Evolutionary conservation across 371 early-diverging fungal genomes (phyloP), one percentile per base, ranked within the genome.

Genomic region (Sporodiniella umbellata): DNA sequence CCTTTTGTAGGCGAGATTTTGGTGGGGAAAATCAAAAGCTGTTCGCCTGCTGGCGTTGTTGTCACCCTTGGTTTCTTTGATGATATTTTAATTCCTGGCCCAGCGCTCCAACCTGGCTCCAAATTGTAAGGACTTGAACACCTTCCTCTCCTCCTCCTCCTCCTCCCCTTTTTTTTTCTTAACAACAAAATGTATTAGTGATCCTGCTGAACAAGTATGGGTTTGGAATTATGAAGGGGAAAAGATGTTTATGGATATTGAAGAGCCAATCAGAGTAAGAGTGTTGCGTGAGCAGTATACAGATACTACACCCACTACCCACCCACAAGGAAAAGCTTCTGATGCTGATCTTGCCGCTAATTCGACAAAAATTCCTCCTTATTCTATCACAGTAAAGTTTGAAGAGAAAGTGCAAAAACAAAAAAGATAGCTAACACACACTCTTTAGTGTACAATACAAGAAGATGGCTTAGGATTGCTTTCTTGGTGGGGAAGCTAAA

Each of bases 41-140:
- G 84, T 35, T 83, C 82, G 14, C 69, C 73, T 15, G 68, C 78
- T 5, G 88, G 89, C 25, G 71, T 91, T 12, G 53, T 48, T 82
- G 90, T 93, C 6, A 79, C 93, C 0, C 58, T 94, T 61, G 88
- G 85, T 15, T 96, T 94, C 57, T 95, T 96, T 64, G 92, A 92
- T 67, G 96, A 96, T 66, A 92, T 96, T 12, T 62, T 68, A 40
- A 86, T 96, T 23, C 91, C 94, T 1, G 69, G 79, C 7, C 60
- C 62, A 23, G 68, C 76, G 35, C 70, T 88, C 54, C 86, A 84
- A 33, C 46, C 54, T 0, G 79, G 77, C 24, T 73, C 81, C 12
- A 78, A 76, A 30, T 91, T 84, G 79, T 78, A 70, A 60, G 63
- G 15, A 19, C 5, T 33, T 17, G n/a, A 40, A 15, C 10, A 33